A percentile compares a stretch with the other conserved stretches of the same genome.
Conservation (phyloP, 2,329 filamentous ascomycete species). For the Monilinia fructicola region DNA sequence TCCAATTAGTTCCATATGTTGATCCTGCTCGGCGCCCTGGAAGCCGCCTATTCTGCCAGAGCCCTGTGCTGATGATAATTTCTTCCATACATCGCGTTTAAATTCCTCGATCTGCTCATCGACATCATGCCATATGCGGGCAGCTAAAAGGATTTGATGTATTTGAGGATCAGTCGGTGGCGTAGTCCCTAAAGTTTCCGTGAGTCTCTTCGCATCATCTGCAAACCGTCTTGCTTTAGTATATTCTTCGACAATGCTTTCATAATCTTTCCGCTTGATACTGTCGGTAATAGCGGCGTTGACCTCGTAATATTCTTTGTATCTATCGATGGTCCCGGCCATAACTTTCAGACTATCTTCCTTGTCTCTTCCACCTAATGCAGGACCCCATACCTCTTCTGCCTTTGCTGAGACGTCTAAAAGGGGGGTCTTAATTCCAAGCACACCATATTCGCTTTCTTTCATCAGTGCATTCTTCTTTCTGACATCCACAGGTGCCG, state of each 20-base stretch:
- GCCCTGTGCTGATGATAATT: constrained; percentile 67
- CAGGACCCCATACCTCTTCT: constrained; percentile 96
- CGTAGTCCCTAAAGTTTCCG: constrained; percentile 54
- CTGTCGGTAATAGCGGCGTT: constrained; percentile 75
- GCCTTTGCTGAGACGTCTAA: constrained; percentile 90
- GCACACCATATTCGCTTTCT: constrained; percentile 86
- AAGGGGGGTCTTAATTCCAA: constrained; percentile 84
- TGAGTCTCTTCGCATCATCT: constrained; percentile 72
- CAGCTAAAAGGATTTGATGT: constrained; percentile 83
- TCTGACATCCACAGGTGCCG: constrained; percentile 51
- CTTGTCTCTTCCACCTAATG: constrained; percentile 84
- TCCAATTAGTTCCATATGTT: constrained; percentile 86
- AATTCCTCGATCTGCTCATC: constrained; percentile 82
- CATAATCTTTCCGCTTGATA: constrained; percentile 89
- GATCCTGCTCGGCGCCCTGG: constrained; percentile 60
- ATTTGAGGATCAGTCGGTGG: constrained; percentile 74
- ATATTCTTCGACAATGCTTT: constrained; percentile 83
- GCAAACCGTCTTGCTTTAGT: constrained; percentile 77
- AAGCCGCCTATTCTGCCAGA: constrained; percentile 37
- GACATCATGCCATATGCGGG: constrained; percentile 93
- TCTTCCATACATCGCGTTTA: constrained; percentile 87
- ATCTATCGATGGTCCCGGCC: constrained; percentile 71
- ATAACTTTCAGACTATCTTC: constrained; percentile 83
- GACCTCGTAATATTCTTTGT: constrained; percentile 79
- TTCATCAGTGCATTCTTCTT: constrained; percentile 91